Base-by-base conservation (phyloP, 805 yeast genomes). In the Ogataea ramenticola region DNA sequence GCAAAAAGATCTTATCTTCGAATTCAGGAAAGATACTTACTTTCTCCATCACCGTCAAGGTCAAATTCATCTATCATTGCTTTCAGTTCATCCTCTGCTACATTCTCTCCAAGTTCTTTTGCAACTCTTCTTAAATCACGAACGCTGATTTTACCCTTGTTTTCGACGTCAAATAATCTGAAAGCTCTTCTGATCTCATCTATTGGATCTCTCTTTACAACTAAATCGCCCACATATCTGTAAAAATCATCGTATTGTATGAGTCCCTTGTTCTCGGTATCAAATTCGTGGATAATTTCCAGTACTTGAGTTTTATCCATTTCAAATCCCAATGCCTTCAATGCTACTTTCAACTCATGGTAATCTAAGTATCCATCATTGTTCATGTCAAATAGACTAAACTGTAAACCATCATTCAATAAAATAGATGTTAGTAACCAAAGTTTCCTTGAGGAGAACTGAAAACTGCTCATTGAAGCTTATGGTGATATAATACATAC, bases 51-150 rank as follows among this genome's bases (percentile, higher is more conserved):
- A 44, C 87, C 95, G 60, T 93, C 97, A 42, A 90, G 67, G 65
- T 93, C 99, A 59, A 93, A 93, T 62, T 91, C 98, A 49, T 90
- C 96, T 51, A 93, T 93, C 99, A 93, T 93, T 4, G 97, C 97
- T 52, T 86, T 75, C 42, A 93, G 70, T 58, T 93, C 99, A 46
- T 88, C 96, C 53, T 93, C 99, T 6, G 87, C 81, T 46, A 93
- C 67, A 53, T 83, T 86, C 62, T 93, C 99, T 2, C 96, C 97
- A 46, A 93, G 67, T 52, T 91, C 97, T 53, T 86, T 85, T 11
- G 97, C 93, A 1, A 91, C 96, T 48, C 93, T 75, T 61, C 95
- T 78, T 46, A 93, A 72, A 58, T 89, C 86, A 51, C 90, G 75
- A 41, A 91, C 68, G 44, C 85, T 78, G 49, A 90, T 89, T 58